Base-by-base conservation (phyloP, 345 rosid genomes). In the Schrenkiella parvula region DNA sequence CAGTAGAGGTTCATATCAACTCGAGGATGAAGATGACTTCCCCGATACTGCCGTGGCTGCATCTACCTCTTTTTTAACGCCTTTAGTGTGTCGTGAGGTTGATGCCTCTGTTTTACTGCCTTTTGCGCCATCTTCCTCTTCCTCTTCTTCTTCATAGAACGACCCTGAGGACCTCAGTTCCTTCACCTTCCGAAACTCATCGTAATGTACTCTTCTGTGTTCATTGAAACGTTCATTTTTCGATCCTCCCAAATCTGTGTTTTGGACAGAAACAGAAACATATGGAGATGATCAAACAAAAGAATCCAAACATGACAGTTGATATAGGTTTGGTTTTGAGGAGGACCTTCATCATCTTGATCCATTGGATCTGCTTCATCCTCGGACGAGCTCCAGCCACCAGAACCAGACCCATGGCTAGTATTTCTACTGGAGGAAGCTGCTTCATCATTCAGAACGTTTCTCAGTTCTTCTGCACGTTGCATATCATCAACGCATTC, bases 351-450 rank as follows among this genome's bases (percentile, higher is more conserved):
- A 68, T 82, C 87, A 50, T 85, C 89, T 87, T 95, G 92, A 86
- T 87, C 55, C 73, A 75, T 32, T 8, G 81, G 86, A 80, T 90
- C 97, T 70, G 71, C 88, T 76, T 95, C 98, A 22, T 95, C 97
- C 32, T 95, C 98, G 11, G 89, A 88, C 58, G 97, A 95, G 64
- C 86, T 82, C 99, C 98, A 95, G 60, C 90, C 92, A 77, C 82
- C 78, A 46, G 80, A 79, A 73, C 78, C 80, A 32, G 82, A 80
- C 42, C 42, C 78, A 64, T 31, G 70, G 34, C 76, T 38, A 23
- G 73, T 0, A 41, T 79, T 81, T 58, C 64, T 77, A 80, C 98
- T 88, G 7, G 97, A 95, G 57, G 92, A 84, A 77, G 90, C 89
- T 80, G 86, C 80, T 81, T 77, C 82, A 55, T 85, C 86, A 73